A percentile compares a stretch with the other conserved stretches of the same genome.
Evolutionary conservation across 495 filamentous ascomycete species (phyloP).

Genomic region (Neurospora tetraspora): DNA sequence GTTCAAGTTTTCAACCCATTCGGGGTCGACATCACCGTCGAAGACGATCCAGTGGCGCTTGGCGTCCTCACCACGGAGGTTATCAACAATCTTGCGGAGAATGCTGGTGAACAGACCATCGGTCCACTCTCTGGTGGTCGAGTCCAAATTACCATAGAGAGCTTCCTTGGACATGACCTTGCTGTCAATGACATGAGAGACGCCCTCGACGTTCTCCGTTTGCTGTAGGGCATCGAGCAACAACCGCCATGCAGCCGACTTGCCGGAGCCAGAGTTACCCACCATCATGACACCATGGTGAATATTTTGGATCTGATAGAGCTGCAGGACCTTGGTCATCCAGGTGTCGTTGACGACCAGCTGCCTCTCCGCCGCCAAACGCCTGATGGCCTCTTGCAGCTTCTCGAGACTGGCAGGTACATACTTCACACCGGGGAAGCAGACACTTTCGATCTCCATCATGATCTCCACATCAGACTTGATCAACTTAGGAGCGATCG

Average conservation of each 20-base stretch:
- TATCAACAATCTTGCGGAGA: conserved; percentile 95
- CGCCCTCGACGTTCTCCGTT: conserved; percentile 83
- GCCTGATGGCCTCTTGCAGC: conserved; percentile 70
- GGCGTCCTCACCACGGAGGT: conserved; percentile 88
- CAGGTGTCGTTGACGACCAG: conserved; percentile 84
- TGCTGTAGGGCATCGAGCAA: conserved; percentile 88
- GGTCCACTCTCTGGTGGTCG: conserved; percentile 96
- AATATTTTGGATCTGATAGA: conserved; percentile 94
- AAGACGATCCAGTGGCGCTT: conserved; percentile 99
- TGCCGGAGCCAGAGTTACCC: conserved; percentile 86
- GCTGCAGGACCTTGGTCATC: conserved; percentile 92
- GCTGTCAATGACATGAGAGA: conserved; percentile 94
- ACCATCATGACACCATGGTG: conserved; percentile 99
- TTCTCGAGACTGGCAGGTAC: conserved; percentile 74
- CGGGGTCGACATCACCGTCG: conserved; percentile 96
- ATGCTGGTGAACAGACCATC: conserved; percentile 98
- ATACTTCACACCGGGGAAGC: conserved; percentile 90
- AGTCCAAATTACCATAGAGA: conserved; percentile 89
- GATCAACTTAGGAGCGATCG: conserved; percentile 94
- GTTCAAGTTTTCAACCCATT: conserved; percentile 99
- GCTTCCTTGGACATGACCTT: conserved; percentile 99
- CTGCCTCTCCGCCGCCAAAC: conserved; percentile 70
- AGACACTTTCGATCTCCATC: conserved; percentile 70
- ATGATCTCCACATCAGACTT: conserved; percentile 81
- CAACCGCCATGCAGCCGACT: conserved; percentile 89